Percentiles rank a stretch among this genome's conserved stretches.
Evolutionary conservation across 495 filamentous ascomycete genomes (phyloP).

Genomic region (Lophium mytilinum): DNA sequence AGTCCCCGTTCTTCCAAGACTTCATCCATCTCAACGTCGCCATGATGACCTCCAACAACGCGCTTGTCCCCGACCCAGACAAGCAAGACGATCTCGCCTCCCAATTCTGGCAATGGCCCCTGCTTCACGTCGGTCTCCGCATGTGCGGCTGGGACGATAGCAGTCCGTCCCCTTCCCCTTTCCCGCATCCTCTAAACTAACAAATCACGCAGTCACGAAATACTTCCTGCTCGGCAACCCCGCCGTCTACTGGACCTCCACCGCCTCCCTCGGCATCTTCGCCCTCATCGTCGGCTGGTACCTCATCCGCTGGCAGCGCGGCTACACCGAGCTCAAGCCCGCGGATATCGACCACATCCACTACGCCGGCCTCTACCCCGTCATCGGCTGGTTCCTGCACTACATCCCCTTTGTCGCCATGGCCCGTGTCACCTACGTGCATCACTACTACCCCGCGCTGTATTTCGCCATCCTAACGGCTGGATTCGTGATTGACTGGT

Average conservation of each 20-base stretch:
- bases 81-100: constrained; percentile 98
- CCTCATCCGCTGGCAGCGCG: constrained; percentile 89
- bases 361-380: constrained; percentile 84
- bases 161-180: constrained; percentile 31
- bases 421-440: constrained; percentile 97
- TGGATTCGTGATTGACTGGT: constrained; percentile 85
- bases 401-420: constrained; percentile 94
- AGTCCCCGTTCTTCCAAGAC: constrained; percentile 91
- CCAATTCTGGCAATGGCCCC: constrained; percentile 97
- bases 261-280: constrained; percentile 65
- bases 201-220: constrained; percentile 53
- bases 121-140: constrained; percentile 86
- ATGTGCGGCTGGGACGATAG: constrained; percentile 99
- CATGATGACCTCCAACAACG: constrained; percentile 99
- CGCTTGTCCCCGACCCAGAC: constrained; percentile 92
- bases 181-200: constrained; percentile 2
- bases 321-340: constrained; percentile 74
- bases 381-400: constrained; percentile 91
- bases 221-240: constrained; percentile 98
- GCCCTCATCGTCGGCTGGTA: constrained; percentile 71
- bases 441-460: constrained; percentile 98
- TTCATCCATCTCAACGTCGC: constrained; percentile 97
- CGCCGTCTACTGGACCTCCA: constrained; percentile 90
- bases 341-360: constrained; percentile 85
- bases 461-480: constrained; percentile 91